Evolutionary conservation across 495 filamentous ascomycete genomes (phyloP), one percentile per base, ranked within the genome.

Genomic region (Neurospora africana): DNA sequence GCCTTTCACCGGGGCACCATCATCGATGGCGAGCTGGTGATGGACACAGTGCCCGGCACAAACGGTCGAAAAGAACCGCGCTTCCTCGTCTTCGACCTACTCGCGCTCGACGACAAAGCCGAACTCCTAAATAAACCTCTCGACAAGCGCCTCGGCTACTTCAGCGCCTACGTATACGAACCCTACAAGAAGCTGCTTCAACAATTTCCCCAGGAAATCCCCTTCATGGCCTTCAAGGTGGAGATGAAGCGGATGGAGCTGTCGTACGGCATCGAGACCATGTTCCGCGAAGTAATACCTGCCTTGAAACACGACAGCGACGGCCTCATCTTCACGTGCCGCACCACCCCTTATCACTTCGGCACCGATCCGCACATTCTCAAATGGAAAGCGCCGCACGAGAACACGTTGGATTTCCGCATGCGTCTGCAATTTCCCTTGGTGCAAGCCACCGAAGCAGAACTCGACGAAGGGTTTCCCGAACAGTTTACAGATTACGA

Each of bases 251-350:
- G 87, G 11, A 93, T 94, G 82, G 91, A 97, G 78, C 87, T 94
- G 79, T 89, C 89, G 68, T 99, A 98, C 84, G 91, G 89, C 35
- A 90, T 95, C 68, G 90, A 93, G 80, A 90, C 91, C 87, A 95
- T 97, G 91, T 97, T 99, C 83, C 86, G 87, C 71, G 84, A 92
- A 47, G 88, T 94, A 61, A 89, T 99, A 19, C 94, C 93, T 0
- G 88, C 86, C 37, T 86, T 99, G 13, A 90, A 88, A 73, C 95
- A 99, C 78, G 93, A 95, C 40, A 98, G 96, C 76, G 95, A 99
- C 81, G 95, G 95, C 36, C 86, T 99, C 23, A 96, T 99, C 78
- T 99, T 99, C 83, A 98, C 95, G 40, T 97, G 94, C 79, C 89
- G 92, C 70, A 90, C 86, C 73, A 91, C 90, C 37, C 88, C 91